Conservation (phyloP, 495 filamentous ascomycete genomes). For the Elasticomyces elasticus region DNA sequence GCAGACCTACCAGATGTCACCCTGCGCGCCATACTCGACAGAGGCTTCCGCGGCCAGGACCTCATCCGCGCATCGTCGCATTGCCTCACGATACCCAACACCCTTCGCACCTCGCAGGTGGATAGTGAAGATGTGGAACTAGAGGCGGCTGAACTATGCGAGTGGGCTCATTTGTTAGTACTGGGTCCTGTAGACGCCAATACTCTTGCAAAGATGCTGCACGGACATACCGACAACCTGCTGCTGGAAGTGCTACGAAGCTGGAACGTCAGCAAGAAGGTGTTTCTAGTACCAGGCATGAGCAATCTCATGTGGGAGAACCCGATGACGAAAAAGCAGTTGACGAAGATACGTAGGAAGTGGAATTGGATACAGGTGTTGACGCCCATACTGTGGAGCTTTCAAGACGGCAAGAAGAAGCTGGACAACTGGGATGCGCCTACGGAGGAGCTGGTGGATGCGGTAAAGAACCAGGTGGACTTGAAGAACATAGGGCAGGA, state of each 20-base stretch:
- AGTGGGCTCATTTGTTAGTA: constrained; percentile 80
- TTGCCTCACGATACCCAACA: constrained; percentile 13
- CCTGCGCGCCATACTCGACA: constrained; percentile 16
- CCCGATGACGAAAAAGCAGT: constrained; percentile 71
- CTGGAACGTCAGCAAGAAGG: constrained; percentile 77
- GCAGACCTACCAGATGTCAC: constrained; percentile 15
- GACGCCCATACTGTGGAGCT: constrained; percentile 64
- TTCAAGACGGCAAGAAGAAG: constrained; percentile 42
- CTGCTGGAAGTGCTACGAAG: constrained; percentile 64
- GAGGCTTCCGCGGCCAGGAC: constrained; percentile 12
- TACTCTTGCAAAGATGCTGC: constrained; percentile 70
- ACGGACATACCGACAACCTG: constrained; percentile 63
- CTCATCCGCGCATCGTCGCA: constrained; percentile 12
- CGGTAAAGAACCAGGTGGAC: constrained; percentile 56
- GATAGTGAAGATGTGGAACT: constrained; percentile 16
- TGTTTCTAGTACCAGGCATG: constrained; percentile 75
- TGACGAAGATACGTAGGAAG: constrained; percentile 65
- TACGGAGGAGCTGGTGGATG: constrained; percentile 23
- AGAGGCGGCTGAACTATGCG: constrained; percentile 59
- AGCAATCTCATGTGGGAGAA: constrained; percentile 75
- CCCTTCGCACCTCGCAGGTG: not conserved
- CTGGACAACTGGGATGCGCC: constrained; percentile 37
- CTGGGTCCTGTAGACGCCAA: constrained; percentile 77
- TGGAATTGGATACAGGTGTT: constrained; percentile 74
- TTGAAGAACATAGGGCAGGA: constrained; percentile 51